Evolutionary conservation across 192 early-diverging fungal genomes (phyloP), one percentile per base, ranked within the genome.

Genomic region (Pecoramyces ruminantium): DNA sequence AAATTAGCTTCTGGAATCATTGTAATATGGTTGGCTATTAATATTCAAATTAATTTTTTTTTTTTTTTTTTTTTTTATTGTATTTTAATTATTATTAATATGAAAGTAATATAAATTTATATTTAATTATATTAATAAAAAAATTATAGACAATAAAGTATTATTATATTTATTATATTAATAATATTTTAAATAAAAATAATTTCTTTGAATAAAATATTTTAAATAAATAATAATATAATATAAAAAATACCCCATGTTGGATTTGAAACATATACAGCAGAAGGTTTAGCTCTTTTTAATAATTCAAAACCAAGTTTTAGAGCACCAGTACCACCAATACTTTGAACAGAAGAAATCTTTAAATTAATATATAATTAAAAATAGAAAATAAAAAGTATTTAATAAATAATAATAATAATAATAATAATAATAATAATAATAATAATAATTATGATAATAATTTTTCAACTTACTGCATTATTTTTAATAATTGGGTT

Each of bases 281-380:
- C 87, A n/a, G 91, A 89, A 67, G 51, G 51, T 67, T 67, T 67
- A 67, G 51, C 51, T 81, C 91, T 87, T 79, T 86, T 83, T 80
- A 99, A 88, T 82, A 99, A 96, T 58, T 90, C 88, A 4, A 94
- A 95, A 42, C 92, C 97, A 14, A 95, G 86, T 79, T 94, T 92
- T 78, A 92, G 89, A 21, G 97, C 97, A 51, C 97, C 97, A 2
- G 96, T 96, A 42, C 97, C 97, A 15, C 96, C 97, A 84, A 99
- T 96, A 29, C 94, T 93, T 86, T 99, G 97, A 79, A 92, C 90
- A 8, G 90, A 87, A 30, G 85, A 88, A 12, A 85, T 80, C 87
- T 87, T 38, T 17, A 17, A 21, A 4, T 51, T 21, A 14, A 4
- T 51, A 21, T 21, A 21, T 21, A 4, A 51, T 51, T 21, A 4